Evolutionary conservation across 352 stramenopile genomes (phyloP).

Genomic region (Phytophthora cactorum): DNA sequence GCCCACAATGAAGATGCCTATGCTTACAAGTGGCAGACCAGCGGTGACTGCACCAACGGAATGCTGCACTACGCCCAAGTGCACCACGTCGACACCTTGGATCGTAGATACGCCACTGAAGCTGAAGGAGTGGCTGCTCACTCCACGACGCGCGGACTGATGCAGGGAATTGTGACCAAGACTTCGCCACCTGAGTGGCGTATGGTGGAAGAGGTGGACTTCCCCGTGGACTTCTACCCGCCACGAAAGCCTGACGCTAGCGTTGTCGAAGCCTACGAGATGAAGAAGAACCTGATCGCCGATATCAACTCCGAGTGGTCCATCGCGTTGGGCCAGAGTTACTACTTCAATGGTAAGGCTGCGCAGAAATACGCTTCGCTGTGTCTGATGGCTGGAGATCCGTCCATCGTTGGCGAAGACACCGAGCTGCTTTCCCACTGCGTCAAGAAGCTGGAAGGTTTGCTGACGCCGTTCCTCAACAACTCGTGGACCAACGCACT

Average conservation of each 20-base stretch:
- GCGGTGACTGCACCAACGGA: constrained; percentile 53
- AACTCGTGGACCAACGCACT: constrained; percentile 53
- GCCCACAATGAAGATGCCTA: constrained; percentile 54
- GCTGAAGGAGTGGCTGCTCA: constrained; percentile 38
- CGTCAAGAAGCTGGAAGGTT: constrained; percentile 41
- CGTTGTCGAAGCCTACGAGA: constrained; percentile 36
- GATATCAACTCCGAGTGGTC: constrained; percentile 53
- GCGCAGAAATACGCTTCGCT: constrained; percentile 61
- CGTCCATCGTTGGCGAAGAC: constrained; percentile 46
- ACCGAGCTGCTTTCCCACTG: constrained; percentile 43
- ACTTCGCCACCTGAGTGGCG: constrained; percentile 52
- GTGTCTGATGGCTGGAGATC: constrained; percentile 54
- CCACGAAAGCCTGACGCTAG: constrained; percentile 35
- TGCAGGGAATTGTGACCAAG: constrained; percentile 60
- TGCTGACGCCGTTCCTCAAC: constrained; percentile 48
- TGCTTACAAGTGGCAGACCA: constrained; percentile 65
- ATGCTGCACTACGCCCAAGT: constrained; percentile 69
- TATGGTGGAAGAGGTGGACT: constrained; percentile 48
- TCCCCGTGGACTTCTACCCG: constrained; percentile 61
- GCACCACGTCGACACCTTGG: constrained; percentile 68
- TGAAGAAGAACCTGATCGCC: constrained; percentile 44
- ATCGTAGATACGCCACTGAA: constrained; percentile 46
- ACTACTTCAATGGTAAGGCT: constrained; percentile 63
- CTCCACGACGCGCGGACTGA: constrained; percentile 62
- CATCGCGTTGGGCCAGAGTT: constrained; percentile 49